phyloP scores from a whole-genome alignment of 148 eudicot species.

The Hydrangea macrophylla region DNA sequence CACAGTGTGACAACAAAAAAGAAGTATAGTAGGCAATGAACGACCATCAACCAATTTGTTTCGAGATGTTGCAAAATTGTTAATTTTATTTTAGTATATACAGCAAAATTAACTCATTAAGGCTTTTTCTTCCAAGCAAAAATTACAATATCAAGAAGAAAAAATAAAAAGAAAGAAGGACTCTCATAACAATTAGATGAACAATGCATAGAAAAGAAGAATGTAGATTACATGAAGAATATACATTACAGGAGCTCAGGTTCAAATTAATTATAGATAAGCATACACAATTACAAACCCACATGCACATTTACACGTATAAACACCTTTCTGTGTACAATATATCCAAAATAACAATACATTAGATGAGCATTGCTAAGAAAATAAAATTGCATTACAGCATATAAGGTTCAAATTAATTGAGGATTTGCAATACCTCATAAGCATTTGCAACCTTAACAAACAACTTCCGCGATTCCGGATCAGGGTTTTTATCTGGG shows the following conservation, averaged over 20 bases:
- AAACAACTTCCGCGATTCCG: conserved; percentile 74
- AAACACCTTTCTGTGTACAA: background rate
- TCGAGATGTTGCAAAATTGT: too few species aligned
- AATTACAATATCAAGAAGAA: too few species aligned
- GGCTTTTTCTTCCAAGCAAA: too few species aligned
- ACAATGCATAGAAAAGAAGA: background rate
- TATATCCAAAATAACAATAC: background rate
- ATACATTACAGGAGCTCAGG: background rate
- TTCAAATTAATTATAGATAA: background rate
- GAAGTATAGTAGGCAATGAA: too few species aligned
- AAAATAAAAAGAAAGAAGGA: background rate
- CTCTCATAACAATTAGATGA: background rate
- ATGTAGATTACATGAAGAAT: too few species aligned
- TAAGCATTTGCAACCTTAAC: conserved; percentile 89
- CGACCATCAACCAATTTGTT: too few species aligned
- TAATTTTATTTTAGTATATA: background rate
- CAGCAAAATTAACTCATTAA: background rate
- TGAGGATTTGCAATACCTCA: conserved; percentile 43
- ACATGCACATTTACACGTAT: too few species aligned
- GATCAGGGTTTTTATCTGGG: conserved; percentile 92
- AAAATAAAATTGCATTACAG: background rate
- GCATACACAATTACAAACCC: too few species aligned
- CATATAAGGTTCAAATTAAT: background rate
- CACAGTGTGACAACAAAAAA: too few species aligned
- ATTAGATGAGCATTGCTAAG: background rate